phyloP scores from a whole-genome alignment of 1,284 basidiomycete species.

The Marasmius sp. region DNA sequence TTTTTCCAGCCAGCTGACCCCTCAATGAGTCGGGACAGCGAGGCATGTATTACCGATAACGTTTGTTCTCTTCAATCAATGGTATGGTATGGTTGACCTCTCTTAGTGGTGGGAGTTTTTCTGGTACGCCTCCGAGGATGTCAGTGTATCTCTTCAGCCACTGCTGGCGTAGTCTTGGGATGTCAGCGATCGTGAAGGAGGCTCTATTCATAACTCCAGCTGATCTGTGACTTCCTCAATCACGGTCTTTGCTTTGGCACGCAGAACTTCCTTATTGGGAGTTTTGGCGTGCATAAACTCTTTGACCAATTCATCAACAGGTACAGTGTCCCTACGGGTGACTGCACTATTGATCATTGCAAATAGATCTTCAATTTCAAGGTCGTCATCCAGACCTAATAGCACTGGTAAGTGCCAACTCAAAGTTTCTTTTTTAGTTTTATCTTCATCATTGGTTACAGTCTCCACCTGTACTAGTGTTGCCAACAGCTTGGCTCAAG shows the following conservation, averaged over 20 bases:
- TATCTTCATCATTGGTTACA: background rate
- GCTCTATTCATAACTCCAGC: background rate
- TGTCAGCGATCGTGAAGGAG: background rate
- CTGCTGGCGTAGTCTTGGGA: background rate
- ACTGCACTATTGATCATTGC: background rate
- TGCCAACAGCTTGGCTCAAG: no score
- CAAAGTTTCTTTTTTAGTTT: background rate
- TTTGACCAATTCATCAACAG: background rate
- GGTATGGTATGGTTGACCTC: slow-evolving; percentile 32
- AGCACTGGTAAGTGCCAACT: background rate
- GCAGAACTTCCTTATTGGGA: background rate
- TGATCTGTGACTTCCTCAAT: background rate
- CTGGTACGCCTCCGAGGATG: slow-evolving; percentile 21
- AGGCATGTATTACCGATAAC: slow-evolving; percentile 24
- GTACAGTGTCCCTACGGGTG: background rate
- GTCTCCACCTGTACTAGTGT: no score
- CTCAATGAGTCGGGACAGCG: slow-evolving; percentile 13
- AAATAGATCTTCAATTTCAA: background rate
- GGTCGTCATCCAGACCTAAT: background rate
- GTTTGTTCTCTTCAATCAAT: slow-evolving; percentile 23
- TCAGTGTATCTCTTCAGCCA: slow-evolving; percentile 20
- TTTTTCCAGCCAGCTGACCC: slow-evolving; percentile 14
- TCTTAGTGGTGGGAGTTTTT: slow-evolving; percentile 22
- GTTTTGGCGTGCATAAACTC: background rate
- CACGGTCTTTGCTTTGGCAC: background rate